Evolutionary conservation across 768 basidiomycete genomes (phyloP).

Genomic region (Cubamyces lactineus): DNA sequence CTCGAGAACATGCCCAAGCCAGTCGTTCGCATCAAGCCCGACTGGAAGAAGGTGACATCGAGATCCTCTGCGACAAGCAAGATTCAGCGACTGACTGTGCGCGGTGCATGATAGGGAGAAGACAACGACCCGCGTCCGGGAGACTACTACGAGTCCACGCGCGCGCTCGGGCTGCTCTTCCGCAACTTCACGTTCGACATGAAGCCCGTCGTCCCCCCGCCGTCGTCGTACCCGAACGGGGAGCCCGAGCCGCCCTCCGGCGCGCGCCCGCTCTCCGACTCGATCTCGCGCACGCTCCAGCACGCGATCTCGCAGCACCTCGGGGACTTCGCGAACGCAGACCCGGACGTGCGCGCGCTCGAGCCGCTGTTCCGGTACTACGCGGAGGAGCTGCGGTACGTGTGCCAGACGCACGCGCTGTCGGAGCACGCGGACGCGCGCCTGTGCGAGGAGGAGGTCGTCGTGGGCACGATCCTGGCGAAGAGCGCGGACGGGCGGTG

Average conservation of each 20-base stretch:
- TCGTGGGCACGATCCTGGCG: constrained; percentile 72
- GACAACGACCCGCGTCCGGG: constrained; percentile 46
- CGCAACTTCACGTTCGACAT: constrained; percentile 49
- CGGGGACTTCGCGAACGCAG: constrained; percentile 13
- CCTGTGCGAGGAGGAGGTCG: constrained; percentile 71
- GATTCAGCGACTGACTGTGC: neutral
- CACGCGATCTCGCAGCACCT: constrained; percentile 23
- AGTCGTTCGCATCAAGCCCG: constrained; percentile 71
- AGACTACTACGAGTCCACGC: constrained; percentile 71
- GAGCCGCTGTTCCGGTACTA: constrained; percentile 53
- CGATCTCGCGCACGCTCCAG: constrained; percentile 25
- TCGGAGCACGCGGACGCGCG: constrained; percentile 71
- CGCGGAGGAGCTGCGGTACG: constrained; percentile 66
- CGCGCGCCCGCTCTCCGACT: constrained; percentile 26
- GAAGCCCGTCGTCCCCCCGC: constrained; percentile 30
- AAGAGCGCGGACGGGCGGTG: constrained; percentile 64
- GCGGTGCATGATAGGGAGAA: constrained; percentile 15
- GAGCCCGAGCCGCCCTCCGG: constrained; percentile 3
- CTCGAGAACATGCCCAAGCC: constrained; percentile 49
- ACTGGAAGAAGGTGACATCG: constrained; percentile 59
- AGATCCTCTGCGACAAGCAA: neutral
- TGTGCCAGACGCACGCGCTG: constrained; percentile 68
- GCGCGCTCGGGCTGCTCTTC: constrained; percentile 72
- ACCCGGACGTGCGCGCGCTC: constrained; percentile 31
- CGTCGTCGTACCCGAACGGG: constrained; percentile 12